Conservation (phyloP, 306 rosid species). For the Argentina anserina region DNA sequence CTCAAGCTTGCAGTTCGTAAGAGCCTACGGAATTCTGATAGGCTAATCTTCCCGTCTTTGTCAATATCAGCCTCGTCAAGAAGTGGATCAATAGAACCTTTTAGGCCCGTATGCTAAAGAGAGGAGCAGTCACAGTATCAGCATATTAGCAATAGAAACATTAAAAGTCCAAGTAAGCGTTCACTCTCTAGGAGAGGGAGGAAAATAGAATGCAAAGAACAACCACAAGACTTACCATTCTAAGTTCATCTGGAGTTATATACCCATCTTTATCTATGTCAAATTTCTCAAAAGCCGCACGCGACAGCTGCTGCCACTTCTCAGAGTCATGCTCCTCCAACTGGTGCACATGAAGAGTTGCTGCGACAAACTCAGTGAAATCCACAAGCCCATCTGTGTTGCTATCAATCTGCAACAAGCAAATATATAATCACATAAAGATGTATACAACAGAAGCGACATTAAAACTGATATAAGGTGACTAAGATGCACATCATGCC, state of each 20-base stretch:
- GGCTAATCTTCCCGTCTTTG: slow-evolving; percentile 91
- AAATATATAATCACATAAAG: not conserved
- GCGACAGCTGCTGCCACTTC: slow-evolving; percentile 82
- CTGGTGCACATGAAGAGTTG: slow-evolving; percentile 90
- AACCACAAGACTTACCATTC: slow-evolving; percentile 76
- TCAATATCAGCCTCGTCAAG: slow-evolving; percentile 98
- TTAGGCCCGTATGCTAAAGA: slow-evolving; percentile 80
- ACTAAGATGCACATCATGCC: not conserved
- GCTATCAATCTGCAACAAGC: slow-evolving; percentile 71
- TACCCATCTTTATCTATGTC: slow-evolving; percentile 89
- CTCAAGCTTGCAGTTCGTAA: slow-evolving; percentile 89
- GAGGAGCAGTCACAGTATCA: slow-evolving; percentile 25
- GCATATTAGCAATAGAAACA: not conserved
- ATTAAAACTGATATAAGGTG: slow-evolving; percentile 10
- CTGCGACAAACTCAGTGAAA: slow-evolving; percentile 92
- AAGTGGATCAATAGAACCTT: slow-evolving; percentile 77
- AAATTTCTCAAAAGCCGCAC: slow-evolving; percentile 88
- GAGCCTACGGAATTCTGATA: slow-evolving; percentile 83
- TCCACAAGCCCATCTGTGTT: slow-evolving; percentile 98
- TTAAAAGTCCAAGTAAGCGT: not conserved
- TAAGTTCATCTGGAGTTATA: slow-evolving; percentile 92
- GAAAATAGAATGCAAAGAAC: slow-evolving; percentile 7
- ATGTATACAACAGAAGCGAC: slow-evolving; percentile 12
- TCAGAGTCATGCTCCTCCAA: slow-evolving; percentile 94
- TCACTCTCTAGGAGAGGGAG: not conserved